Base-by-base conservation (phyloP, 2,329 filamentous ascomycete species). In the Trichoderma gracile region DNA sequence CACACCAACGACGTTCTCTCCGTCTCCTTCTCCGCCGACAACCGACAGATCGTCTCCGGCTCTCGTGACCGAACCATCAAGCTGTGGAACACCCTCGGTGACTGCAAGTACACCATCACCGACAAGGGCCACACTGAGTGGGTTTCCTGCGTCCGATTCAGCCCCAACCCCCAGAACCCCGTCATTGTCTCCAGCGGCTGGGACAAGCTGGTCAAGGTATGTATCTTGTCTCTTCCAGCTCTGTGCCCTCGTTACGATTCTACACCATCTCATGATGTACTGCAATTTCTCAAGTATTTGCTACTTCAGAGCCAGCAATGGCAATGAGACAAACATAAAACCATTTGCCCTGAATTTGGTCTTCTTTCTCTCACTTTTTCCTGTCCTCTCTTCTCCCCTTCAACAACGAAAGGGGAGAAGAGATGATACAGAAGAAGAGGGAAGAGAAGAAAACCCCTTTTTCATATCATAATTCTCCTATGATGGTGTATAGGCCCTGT, bases 81-180 rank as follows among this genome's bases (percentile, higher is more conserved):
- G 92, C 90, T 99, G 77, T 99, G 95, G 95, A 99, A 99, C 88
- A 99, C 95, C 76, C 92, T 99, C 73, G 95, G 95, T 84, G 95
- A 99, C 89, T 99, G 95, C 93, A 99, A 99, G 88, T 99, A 89
- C 90, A 99, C 94, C 86, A 98, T 99, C 87, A 96, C 92, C 83
- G 95, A 99, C 81, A 99, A 99, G 91, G 95, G 95, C 80, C 95
- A 99, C 88, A 92, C 92, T 82, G 95, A 99, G 84, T 99, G 95
- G 95, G 95, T 97, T 75, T 97, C 94, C 70, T 98, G 94, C 86
- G 95, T 99, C 74, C 91, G 95, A 82, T 99, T 99, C 91, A 96
- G 91, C 84, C 95, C 95, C 79, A 99, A 99, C 89, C 95, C 95
- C 78, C 94, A 98, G 87, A 99, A 98, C 90, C 94, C 95, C 74